These are phyloP conservation scores for Beauveria scarabaeidicola DNA, from an alignment of 2,329 filamentous ascomycete genomes.

Conservation along the genomic window DNA sequence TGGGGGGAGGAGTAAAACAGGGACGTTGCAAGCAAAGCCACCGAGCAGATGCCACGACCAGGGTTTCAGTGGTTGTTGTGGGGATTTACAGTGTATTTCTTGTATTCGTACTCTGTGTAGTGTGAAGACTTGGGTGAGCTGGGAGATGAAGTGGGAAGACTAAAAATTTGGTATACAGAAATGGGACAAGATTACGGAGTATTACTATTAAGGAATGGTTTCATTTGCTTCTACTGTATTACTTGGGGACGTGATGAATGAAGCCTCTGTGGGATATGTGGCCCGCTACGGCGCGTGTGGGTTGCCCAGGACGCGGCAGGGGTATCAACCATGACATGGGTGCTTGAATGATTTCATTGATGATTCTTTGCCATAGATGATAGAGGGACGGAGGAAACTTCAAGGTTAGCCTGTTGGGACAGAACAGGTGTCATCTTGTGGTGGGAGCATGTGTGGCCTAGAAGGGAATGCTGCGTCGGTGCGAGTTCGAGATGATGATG, in stretches of 20 bases:
- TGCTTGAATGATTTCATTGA: too few species aligned
- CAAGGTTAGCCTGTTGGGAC: too few species aligned
- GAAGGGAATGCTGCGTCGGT: too few species aligned
- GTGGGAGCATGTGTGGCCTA: too few species aligned
- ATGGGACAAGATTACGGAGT: too few species aligned
- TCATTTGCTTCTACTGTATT: background rate
- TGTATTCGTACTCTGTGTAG: background rate
- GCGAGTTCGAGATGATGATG: too few species aligned
- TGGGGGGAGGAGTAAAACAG: background rate
- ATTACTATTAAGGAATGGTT: background rate
- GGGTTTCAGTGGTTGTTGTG: background rate
- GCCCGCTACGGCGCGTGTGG: background rate
- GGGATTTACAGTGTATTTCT: background rate
- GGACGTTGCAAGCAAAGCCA: background rate
- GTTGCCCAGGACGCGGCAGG: background rate
- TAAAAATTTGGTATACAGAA: background rate
- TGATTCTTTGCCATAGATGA: too few species aligned
- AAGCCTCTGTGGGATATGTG: background rate
- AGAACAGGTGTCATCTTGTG: too few species aligned
- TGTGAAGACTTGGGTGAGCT: too few species aligned
- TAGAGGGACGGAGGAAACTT: too few species aligned
- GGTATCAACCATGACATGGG: background rate
- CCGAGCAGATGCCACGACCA: background rate
- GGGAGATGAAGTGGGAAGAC: background rate
- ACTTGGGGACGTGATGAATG: background rate